Evolutionary conservation across 306 rosid genomes (phyloP).

Genomic region (Quercus rubra): DNA sequence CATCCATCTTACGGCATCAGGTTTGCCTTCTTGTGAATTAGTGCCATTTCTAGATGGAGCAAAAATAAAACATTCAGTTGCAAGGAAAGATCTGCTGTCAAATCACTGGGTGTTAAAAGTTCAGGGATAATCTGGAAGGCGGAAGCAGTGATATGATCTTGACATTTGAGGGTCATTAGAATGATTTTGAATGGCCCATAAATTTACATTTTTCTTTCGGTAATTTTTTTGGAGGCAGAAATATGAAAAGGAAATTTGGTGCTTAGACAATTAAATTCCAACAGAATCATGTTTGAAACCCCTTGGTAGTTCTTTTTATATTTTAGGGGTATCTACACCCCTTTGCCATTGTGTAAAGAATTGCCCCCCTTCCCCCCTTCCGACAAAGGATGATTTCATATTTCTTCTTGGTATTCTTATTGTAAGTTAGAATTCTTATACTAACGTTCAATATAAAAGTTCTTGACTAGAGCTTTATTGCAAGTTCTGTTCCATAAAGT

Average conservation of each 20-base stretch:
- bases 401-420: not conserved
- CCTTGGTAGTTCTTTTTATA: no score
- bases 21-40: slow-evolving; percentile 33
- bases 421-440: not conserved
- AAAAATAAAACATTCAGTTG: not conserved
- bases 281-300: not conserved
- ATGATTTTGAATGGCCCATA: slow-evolving; percentile 6
- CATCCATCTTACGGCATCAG: slow-evolving; percentile 48
- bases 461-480: not conserved
- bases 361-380: not conserved
- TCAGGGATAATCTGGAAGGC: slow-evolving; percentile 9
- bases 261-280: not conserved
- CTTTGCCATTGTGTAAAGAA: not conserved
- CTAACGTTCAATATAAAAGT: not conserved
- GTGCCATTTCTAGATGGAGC: slow-evolving; percentile 14
- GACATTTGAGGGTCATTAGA: not conserved
- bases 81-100: not conserved
- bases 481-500: not conserved
- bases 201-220: not conserved
- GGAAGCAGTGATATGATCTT: slow-evolving; percentile 5
- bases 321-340: not conserved
- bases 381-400: not conserved
- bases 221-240: not conserved
- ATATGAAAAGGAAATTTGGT: not conserved
- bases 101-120: slow-evolving; percentile 7